Evolutionary conservation across 2,329 filamentous ascomycete species (phyloP).

Genomic region (Colletotrichum orbiculare): DNA sequence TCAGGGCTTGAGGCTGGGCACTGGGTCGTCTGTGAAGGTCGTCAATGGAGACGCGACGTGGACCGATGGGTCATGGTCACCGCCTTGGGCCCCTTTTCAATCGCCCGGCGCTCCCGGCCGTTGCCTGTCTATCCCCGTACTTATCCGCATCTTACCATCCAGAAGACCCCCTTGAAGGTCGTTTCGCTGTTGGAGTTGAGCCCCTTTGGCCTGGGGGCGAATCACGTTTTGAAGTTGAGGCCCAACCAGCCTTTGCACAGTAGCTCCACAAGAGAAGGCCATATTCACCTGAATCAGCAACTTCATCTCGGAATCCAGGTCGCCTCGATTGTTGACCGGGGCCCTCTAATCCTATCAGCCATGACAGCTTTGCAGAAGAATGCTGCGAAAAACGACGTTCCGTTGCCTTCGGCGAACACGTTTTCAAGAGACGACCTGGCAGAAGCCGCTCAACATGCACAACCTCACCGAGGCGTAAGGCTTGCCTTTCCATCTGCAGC

Average conservation of each 20-base stretch:
- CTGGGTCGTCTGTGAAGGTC: not conserved
- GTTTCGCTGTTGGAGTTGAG: constrained; percentile 31
- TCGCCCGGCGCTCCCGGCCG: constrained; percentile 28
- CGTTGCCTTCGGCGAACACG: constrained; percentile 12
- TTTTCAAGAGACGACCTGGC: constrained; percentile 5
- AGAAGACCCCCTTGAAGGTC: constrained; percentile 3
- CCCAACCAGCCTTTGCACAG: constrained; percentile 12
- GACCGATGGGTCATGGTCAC: constrained; percentile 17
- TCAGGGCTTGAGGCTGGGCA: constrained; percentile 4
- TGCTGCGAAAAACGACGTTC: constrained; percentile 15
- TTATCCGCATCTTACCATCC: too few relatives aligned
- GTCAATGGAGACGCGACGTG: constrained; percentile 1
- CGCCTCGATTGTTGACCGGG: not conserved
- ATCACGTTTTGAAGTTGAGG: constrained; percentile 23
- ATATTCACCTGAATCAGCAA: constrained; percentile 32
- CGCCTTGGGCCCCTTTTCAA: constrained; percentile 30
- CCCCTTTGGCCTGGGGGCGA: constrained; percentile 17
- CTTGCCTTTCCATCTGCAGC: constrained; percentile 27
- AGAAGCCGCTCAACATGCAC: constrained; percentile 11
- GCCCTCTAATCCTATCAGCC: too few relatives aligned
- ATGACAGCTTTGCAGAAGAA: not conserved
- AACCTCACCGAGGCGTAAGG: constrained; percentile 10
- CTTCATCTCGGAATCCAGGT: constrained; percentile 25
- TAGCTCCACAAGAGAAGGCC: constrained; percentile 21
- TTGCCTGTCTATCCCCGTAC: constrained; percentile 8